Evolutionary conservation across 2,329 filamentous ascomycete species (phyloP).

Genomic region (Ophiosphaerella herpotricha): DNA sequence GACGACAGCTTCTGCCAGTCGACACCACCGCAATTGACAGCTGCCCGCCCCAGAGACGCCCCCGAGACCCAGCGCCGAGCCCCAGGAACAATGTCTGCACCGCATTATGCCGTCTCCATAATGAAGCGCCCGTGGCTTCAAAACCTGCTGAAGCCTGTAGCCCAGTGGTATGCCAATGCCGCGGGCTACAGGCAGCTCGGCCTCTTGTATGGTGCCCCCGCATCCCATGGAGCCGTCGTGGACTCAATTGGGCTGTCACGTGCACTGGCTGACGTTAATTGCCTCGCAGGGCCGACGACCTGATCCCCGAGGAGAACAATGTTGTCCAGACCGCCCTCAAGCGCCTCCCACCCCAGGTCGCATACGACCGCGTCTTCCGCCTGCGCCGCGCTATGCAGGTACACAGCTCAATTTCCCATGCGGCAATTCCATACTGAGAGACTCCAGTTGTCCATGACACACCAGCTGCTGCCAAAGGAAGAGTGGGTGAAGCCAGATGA

Average conservation of each 20-base stretch:
- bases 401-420: constrained; percentile 24
- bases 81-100: constrained; percentile 66
- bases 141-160: constrained; percentile 76
- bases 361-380: constrained; percentile 97
- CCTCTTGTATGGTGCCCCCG: constrained; percentile 68
- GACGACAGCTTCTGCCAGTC: constrained; percentile 10
- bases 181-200: constrained; percentile 93
- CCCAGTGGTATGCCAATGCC: constrained; percentile 87
- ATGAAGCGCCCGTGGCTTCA: constrained; percentile 84
- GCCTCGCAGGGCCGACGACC: constrained; percentile 78
- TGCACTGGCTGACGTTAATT: constrained; percentile 36
- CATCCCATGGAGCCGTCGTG: neutral
- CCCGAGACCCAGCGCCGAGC: constrained; percentile 18
- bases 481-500: constrained; percentile 72
- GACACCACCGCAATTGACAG: constrained; percentile 31
- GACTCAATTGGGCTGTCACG: too few relatives aligned
- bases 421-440: constrained; percentile 18
- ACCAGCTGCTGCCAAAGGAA: constrained; percentile 66
- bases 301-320: constrained; percentile 92
- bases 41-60: constrained; percentile 28
- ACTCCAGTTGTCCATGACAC: constrained; percentile 65
- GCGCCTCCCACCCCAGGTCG: constrained; percentile 86
- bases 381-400: constrained; percentile 94
- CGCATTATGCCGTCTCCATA: constrained; percentile 75
- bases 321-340: constrained; percentile 83